Base-by-base conservation (phyloP, 2,329 filamentous ascomycete genomes). In the Knufia petricola region DNA sequence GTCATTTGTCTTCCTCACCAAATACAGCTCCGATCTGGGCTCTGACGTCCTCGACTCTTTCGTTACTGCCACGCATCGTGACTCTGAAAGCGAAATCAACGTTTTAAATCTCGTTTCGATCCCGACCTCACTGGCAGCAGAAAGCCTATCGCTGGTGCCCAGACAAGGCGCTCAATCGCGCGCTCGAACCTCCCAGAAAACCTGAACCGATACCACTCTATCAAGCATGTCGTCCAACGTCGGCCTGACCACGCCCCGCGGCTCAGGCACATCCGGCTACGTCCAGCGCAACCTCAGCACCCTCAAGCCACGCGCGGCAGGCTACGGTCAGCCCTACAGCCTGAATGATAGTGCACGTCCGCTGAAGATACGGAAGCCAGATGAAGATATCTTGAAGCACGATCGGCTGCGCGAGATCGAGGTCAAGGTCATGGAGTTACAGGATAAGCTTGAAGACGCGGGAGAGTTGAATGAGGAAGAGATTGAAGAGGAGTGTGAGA, bases 211-310 rank as follows among this genome's bases (percentile, higher is more conserved):
- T 28, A 28, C 26, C 26, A 28, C 12, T 28, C 6, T 28, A 28
- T 41, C 24, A 36, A 61, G 28, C 59, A 96, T 96, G 92, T 92
- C 89, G 52, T 88, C 92, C 57, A 98, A 98, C 71, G 92, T 98
- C 62, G 94, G 92, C 50, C 87, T 98, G 60, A 82, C 84, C 50
- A 98, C 92, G 3, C 92, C 92, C 2, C 84, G 92, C 61, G 92
- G 92, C 58, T 94, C 86, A 64, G 92, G 92, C 41, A 98, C 92
- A 50, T 96, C 90, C 1, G 92, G 92, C 64, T 96, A 96, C 66
- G 90, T 98, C 49, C 90, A 96, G 69, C 87, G 88, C 67, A 98
- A 96, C 71, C 80, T 88, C 30, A 92, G 92, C 15, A 82, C 90
- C 63, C 81, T 95, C 59, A 81, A 78, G 63, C 88, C 86, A 24